Evolutionary conservation across 495 filamentous ascomycete species (phyloP), one percentile per base, ranked within the genome.

Genomic region (Diplogelasinospora grovesii): DNA sequence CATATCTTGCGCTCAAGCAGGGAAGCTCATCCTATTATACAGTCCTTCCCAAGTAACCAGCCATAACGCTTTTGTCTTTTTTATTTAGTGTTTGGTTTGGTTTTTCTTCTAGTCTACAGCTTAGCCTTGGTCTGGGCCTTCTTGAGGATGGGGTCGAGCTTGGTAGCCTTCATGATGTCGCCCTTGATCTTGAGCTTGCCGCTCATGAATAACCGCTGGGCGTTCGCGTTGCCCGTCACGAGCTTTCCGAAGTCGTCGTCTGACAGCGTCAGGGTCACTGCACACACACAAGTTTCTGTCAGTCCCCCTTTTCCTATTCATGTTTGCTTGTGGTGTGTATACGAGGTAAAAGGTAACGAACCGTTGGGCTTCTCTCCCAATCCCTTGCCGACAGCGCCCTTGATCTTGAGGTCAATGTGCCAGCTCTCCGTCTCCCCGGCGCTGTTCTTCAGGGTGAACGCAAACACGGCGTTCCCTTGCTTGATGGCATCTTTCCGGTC

Each of bases 181-280:
- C 92, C 92, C 78, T 89, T 93, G 56, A 97, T 78, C 82, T 96
- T 98, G 57, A 98, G 73, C 74, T 94, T 95, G 56, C 92, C 92
- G 6, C 75, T 75, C 89, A 98, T 96, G 71, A 97, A 98, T 42
- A 98, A 65, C 53, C 81, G 80, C 76, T 97, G 92, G 37, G 92
- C 89, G 49, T 95, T 89, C 56, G 83, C 87, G 74, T 94, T 89
- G 52, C 93, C 92, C 35, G 75, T 59, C 35, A 94, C 80, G 41
- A 98, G 76, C 56, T 77, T 77, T 20, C 65, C 73, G 52, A 98
- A 98, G 58, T 98, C 89, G 31, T 74, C 77, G 45, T 98, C 92
- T 36, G 83, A 85, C 42, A 97, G 79, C 5, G 70, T 60, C 20
- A 98, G 77, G 11, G 85, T 92, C 25, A 96, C 92, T 93, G 47